Evolutionary conservation across 805 yeast species (phyloP), one percentile per base, ranked within the genome.

Genomic region (Metschnikowia sp.): DNA sequence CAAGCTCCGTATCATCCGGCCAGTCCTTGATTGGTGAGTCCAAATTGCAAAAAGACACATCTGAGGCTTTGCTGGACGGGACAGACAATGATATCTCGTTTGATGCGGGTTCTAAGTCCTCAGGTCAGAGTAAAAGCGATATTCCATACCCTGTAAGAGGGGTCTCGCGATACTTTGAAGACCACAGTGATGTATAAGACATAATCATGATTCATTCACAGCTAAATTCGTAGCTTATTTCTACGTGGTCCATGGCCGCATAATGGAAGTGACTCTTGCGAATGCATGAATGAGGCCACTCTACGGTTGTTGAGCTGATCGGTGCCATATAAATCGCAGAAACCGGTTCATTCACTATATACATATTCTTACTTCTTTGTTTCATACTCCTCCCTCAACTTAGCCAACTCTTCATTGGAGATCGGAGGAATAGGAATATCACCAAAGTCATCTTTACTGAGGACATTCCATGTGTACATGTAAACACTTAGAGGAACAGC

Each of bases 351-450:
- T 48, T 39, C 40, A 32, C 35, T 44, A 48, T 48, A 32, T 48
- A 48, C 48, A 38, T 34, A 31, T 10, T 36, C 38, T 43, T 32
- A 36, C 13, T 71, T 66, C 53, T 68, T 66, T 39, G 63, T 76
- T 63, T 82, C 86, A 61, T 85, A 87, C 63, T 88, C 96, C 61
- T 77, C 74, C 66, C 79, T 83, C 70, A 91, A 77, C 64, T 80
- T 75, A 42, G 78, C 79, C 61, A 92, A 74, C 62, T 89, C 94
- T 45, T 77, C 83, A 51, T 86, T 94, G 35, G 84, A 77, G 49
- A 92, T 76, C 15, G 98, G 97, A 40, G 99, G 99, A 55, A 92
- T 83, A 36, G 97, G 97, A 56, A 92, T 88, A 63, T 91, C 97
- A 39, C 77, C 81, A 64, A 92, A 89, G 54, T 92, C 96, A 62